Evolutionary conservation across 1,284 basidiomycete genomes (phyloP), one percentile per base, ranked within the genome.

Genomic region (Coniophora puteana): DNA sequence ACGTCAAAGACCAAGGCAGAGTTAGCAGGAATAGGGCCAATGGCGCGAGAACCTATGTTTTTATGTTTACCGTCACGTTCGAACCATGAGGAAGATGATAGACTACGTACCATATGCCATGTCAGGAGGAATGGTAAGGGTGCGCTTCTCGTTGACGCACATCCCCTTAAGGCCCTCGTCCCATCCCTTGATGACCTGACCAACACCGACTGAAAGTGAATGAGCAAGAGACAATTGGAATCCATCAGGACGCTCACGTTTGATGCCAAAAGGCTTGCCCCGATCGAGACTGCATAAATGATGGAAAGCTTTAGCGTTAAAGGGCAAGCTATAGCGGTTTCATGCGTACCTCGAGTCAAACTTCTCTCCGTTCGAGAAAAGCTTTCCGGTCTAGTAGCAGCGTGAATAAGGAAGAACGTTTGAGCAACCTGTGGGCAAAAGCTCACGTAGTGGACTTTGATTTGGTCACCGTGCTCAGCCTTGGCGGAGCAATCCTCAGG

Each of bases 131-230:
- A 93, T 93, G 14, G 83, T 91, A 48, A 97, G 75, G n/a, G 76
- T 89, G 33, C 94, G 83, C 72, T 93, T 93, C 71, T 98, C 94
- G 45, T 80, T 74, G 25, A 89, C 59, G 62, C 94, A 97, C 87
- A 96, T 94, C 53, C 83, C 85, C 36, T 74, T 45, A 37, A 90
- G 75, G 52, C 87, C 87, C 42, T 86, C 65, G 49, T 90, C 87
- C 87, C 87, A 90, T n/a, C 87, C 90, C 51, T 72, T 71, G 61
- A 93, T 93, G 33, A 93, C 89, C 54, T 89, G 86, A 8, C 85
- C 84, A 30, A 69, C 62, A 40, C 89, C 89, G 29, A 93, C 87
- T 90, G 42, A 8, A 41, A 35, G 17, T 10, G n/a, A n/a, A 28
- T 22, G 18, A 41, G 30, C 23, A 23, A 26, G 7, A 40, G 22